A percentile compares a stretch with the other conserved stretches of the same genome.
These are phyloP conservation scores for Globisporangium perplexum DNA, from an alignment of 352 stramenopile genomes.

Conservation along the genomic window DNA sequence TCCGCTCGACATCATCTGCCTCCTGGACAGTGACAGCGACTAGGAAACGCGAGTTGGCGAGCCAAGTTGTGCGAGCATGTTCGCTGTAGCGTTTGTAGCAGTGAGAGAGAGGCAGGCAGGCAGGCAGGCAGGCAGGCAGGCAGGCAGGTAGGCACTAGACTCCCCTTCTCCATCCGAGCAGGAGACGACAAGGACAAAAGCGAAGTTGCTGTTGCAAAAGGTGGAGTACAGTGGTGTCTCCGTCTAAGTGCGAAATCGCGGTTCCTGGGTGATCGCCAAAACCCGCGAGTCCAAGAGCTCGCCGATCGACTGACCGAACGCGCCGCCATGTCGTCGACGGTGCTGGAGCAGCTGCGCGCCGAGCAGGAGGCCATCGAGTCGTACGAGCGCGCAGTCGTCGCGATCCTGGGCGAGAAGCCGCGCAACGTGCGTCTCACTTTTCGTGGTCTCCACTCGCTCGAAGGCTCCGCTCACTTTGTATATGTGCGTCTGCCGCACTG, in stretches of 20 bases:
- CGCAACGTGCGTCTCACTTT: conserved; percentile 59
- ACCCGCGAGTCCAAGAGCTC: too few relatives aligned
- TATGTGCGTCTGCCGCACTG: not conserved
- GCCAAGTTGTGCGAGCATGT: not conserved
- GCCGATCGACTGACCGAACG: not conserved
- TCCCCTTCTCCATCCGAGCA: not conserved
- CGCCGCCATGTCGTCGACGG: conserved; percentile 72
- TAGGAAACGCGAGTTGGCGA: not conserved
- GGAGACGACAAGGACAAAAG: not conserved
- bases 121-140: not conserved
- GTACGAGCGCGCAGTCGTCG: conserved; percentile 65
- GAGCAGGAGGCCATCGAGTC: conserved; percentile 80
- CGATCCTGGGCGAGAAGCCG: conserved; percentile 70
- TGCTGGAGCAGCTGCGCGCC: conserved; percentile 76
- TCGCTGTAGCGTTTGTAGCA: not conserved
- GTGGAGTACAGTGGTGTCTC: not conserved
- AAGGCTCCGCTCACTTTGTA: not conserved
- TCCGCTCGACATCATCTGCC: conserved; percentile 64
- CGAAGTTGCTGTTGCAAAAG: too few relatives aligned
- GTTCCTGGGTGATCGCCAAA: too few relatives aligned
- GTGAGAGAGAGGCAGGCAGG: not conserved
- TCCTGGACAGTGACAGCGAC: conserved; percentile 45
- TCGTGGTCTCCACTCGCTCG: not conserved
- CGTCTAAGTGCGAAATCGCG: not conserved
- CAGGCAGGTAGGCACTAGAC: not conserved